A percentile compares a stretch with the other conserved stretches of the same genome.
Conservation (phyloP, 345 rosid genomes). For the Lepidium sativum region DNA sequence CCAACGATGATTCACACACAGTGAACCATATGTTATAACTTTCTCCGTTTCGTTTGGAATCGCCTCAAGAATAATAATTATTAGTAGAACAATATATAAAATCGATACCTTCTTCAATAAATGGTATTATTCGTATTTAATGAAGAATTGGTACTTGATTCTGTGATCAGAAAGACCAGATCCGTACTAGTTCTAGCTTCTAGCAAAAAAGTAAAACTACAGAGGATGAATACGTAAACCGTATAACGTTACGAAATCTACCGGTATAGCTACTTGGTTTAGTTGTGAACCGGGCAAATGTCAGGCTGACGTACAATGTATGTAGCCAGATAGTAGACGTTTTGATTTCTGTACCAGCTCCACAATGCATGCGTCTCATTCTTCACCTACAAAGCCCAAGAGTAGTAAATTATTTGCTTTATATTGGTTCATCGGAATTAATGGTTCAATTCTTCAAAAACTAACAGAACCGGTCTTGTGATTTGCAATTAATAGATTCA, state of each 20-base stretch:
- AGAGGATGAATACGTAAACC: neutral
- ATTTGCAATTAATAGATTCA: no score
- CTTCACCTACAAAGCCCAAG: constrained; percentile 43
- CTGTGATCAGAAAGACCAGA: neutral
- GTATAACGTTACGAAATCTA: neutral
- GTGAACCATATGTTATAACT: neutral
- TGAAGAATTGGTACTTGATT: neutral
- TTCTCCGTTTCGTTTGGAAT: neutral
- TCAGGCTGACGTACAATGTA: constrained; percentile 69
- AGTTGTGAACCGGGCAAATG: constrained; percentile 24
- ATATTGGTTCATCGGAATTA: neutral
- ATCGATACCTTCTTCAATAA: neutral
- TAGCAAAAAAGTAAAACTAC: neutral
- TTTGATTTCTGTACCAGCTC: constrained; percentile 81
- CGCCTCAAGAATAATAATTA: neutral
- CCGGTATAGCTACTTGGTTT: constrained; percentile 20
- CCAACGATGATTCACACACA: constrained; percentile 17
- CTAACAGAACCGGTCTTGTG: neutral
- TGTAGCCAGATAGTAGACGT: constrained; percentile 29
- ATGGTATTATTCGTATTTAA: no score
- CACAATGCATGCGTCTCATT: constrained; percentile 82
- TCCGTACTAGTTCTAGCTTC: neutral
- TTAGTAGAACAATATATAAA: neutral
- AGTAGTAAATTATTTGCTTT: neutral
- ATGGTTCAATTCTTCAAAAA: neutral